Base-by-base conservation (phyloP, 1,139 yeast species). In the Candida neerlandica region DNA sequence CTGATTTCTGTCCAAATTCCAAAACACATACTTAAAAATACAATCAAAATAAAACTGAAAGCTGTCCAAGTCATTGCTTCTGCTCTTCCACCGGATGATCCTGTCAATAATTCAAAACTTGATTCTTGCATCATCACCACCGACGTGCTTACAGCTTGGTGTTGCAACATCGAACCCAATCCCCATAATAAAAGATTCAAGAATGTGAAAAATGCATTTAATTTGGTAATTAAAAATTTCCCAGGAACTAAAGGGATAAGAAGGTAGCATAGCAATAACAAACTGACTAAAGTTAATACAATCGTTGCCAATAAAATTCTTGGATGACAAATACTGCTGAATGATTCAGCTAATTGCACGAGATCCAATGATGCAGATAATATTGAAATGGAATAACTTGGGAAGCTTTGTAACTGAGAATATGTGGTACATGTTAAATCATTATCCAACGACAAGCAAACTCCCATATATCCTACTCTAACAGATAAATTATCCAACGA, bases 141-240 rank as follows among this genome's bases (percentile, higher is more conserved):
- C 3, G 81, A 75, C 0, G 86, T 70, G 40, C 69, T 70, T 0
- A 77, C 74, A 0, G 88, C 88, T 44, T 85, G 84, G 55, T 84
- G 85, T 46, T 79, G 78, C 71, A 89, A 77, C 79, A 86, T 83
- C 1, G 89, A 76, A 0, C 90, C 90, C 42, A 85, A 65, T 0
- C 89, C 88, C 88, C 90, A 85, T 3, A 84, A 49, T 10, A 85
- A 57, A 23, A 77, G 69, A 45, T 77, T 62, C 0, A 70, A 49
- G 0, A 75, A 65, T 4, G 80, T 65, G 16, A 79, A 51, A 0
- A 67, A 61, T 33, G 79, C 56, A 9, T 71, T 61, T 2, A 70
- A 54, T 45, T 67, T 72, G 27, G 68, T 65, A 4, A 73, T 61
- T 7, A 60, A 29, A 0, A 53, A 15, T 51, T 75, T 78, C 9